Conservation (phyloP, 164 flowering plant species). For the Akebia trifoliata region DNA sequence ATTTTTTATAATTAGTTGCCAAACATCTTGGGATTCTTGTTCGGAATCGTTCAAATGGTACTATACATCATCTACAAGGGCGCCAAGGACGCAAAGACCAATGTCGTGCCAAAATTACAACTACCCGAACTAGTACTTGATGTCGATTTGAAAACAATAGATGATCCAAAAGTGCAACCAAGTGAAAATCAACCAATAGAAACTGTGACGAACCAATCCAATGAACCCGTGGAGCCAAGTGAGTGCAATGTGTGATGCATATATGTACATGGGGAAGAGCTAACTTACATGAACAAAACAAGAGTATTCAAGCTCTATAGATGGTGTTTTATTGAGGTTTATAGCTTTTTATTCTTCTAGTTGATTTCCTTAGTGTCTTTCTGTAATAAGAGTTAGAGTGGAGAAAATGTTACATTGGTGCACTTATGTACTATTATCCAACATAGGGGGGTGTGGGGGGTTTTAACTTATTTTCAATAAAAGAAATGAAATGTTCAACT, state of each 20-base stretch:
- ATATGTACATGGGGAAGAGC: neutral
- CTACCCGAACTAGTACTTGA: slow-evolving; percentile 21
- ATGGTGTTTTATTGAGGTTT: no score
- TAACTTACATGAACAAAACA: neutral
- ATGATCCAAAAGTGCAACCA: neutral
- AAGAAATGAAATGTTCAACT: no score
- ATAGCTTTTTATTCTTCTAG: no score
- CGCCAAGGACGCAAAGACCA: slow-evolving; percentile 23
- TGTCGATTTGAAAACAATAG: neutral
- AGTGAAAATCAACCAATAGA: neutral
- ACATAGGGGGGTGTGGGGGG: no score
- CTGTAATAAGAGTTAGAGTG: no score
- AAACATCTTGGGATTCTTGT: slow-evolving; percentile 51
- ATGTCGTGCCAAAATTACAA: slow-evolving; percentile 18
- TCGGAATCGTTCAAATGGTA: slow-evolving; percentile 62
- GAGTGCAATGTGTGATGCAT: slow-evolving; percentile 1
- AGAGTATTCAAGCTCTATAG: neutral
- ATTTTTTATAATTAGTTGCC: slow-evolving; percentile 36
- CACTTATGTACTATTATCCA: no score
- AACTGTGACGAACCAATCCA: neutral
- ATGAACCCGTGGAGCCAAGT: neutral
- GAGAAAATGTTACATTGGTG: no score
- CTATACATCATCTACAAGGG: slow-evolving; percentile 45
- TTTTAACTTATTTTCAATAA: no score
- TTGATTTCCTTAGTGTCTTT: no score